Percentiles rank a stretch among this genome's conserved stretches.
These are phyloP conservation scores for Euphorbia tirucalli DNA, from an alignment of 345 rosid species.

Conservation along the genomic window DNA sequence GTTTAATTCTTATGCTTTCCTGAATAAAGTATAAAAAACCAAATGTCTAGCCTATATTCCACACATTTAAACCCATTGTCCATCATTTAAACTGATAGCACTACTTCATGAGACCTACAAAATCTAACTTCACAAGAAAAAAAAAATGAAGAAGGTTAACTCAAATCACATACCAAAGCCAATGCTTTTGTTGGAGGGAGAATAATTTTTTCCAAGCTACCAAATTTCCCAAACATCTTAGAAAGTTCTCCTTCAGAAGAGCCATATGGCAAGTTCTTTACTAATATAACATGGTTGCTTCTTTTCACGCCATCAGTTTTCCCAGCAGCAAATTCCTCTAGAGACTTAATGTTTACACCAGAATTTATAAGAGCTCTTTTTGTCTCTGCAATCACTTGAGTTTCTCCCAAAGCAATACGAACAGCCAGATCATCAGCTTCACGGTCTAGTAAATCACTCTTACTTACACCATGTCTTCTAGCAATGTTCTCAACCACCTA, in stretches of 20 bases:
- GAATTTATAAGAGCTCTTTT: constrained; percentile 75
- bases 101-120: neutral
- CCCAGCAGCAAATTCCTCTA: constrained; percentile 70
- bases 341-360: constrained; percentile 66
- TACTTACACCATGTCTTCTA: constrained; percentile 78
- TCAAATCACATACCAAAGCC: constrained; percentile 63
- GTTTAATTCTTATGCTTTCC: neutral
- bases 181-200: constrained; percentile 86
- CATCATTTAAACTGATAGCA: neutral
- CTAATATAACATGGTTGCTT: constrained; percentile 81
- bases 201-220: constrained; percentile 72
- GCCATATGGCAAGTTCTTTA: constrained; percentile 89
- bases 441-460: constrained; percentile 86
- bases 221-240: constrained; percentile 81
- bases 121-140: neutral
- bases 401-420: constrained; percentile 93
- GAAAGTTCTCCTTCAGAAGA: constrained; percentile 79
- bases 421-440: constrained; percentile 94
- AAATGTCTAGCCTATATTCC: neutral
- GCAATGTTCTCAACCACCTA: constrained; percentile 87
- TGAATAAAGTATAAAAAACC: neutral
- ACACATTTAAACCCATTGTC: neutral
- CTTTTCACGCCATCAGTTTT: constrained; percentile 57
- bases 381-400: constrained; percentile 91
- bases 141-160: neutral